A percentile compares a stretch with the other conserved stretches of the same genome.
Evolutionary conservation across 2,329 filamentous ascomycete species (phyloP).

Genomic region (Venturia asperata): DNA sequence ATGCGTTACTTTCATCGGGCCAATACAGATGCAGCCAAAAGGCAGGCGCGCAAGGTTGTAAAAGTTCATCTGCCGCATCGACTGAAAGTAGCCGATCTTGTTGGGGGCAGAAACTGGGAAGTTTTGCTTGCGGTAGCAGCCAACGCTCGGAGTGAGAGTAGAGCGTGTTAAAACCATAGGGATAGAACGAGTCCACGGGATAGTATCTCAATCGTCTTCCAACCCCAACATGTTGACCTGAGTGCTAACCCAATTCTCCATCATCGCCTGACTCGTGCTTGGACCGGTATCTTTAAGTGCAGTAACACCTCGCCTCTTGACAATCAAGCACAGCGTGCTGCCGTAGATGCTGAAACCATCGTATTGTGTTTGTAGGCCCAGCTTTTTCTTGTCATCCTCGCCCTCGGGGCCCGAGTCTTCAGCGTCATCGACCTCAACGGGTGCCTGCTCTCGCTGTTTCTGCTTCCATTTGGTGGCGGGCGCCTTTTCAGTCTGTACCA

Average conservation of each 20-base stretch:
- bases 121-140: neutral
- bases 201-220: constrained; percentile 25
- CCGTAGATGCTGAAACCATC: constrained; percentile 96
- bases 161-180: neutral
- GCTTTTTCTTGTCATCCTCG: constrained; percentile 81
- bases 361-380: constrained; percentile 78
- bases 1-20: neutral
- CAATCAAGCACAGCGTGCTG: constrained; percentile 81
- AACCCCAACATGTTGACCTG: constrained; percentile 29
- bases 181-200: neutral
- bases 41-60: neutral
- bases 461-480: neutral
- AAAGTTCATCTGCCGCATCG: neutral
- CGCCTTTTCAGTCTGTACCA: constrained; percentile 1
- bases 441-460: neutral
- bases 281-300: constrained; percentile 21
- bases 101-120: neutral
- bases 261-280: constrained; percentile 33
- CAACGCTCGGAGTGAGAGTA: neutral
- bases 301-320: constrained; percentile 57
- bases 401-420: constrained; percentile 22
- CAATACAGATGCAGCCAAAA: neutral
- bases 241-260: constrained; percentile 39
- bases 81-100: neutral
- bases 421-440: neutral